These are phyloP conservation scores for Geotrichum phurueaensis DNA, from an alignment of 1,139 yeast species.

Conservation along the genomic window DNA sequence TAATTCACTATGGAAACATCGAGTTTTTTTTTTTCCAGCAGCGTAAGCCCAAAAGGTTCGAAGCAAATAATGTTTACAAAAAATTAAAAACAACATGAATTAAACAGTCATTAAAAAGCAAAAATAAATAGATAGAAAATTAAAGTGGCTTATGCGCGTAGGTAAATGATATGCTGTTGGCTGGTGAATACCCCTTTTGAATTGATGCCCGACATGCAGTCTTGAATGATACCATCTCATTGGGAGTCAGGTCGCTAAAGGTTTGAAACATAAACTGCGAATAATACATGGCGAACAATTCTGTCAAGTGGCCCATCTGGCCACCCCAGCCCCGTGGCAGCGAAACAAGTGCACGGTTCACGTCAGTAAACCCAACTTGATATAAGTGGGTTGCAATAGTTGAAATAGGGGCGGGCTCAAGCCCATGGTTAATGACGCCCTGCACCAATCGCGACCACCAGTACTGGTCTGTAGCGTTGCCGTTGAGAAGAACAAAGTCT, in stretches of 20 bases:
- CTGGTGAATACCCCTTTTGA: neutral
- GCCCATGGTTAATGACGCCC: constrained; percentile 26
- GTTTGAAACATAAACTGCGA: constrained; percentile 27
- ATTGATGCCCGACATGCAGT: neutral
- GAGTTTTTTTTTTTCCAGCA: neutral
- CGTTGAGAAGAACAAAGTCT: constrained; percentile 31
- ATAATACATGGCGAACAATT: constrained; percentile 29
- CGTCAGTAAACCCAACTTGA: constrained; percentile 33
- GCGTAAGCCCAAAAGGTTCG: no score
- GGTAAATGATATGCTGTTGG: constrained; percentile 1
- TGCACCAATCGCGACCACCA: constrained; percentile 30
- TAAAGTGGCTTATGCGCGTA: constrained; percentile 1
- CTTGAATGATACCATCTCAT: constrained; percentile 21
- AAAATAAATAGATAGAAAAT: neutral
- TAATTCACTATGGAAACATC: neutral
- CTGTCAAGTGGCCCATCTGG: constrained; percentile 32
- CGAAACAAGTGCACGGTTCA: constrained; percentile 28
- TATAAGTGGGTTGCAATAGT: constrained; percentile 25
- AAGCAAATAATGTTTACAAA: no score
- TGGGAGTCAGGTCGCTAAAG: constrained; percentile 26
- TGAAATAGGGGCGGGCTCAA: constrained; percentile 33
- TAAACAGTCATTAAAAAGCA: neutral
- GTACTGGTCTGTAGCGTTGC: constrained; percentile 21
- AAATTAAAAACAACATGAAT: neutral
- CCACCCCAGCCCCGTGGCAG: constrained; percentile 37